Conservation (phyloP, 352 stramenopile genomes). For the Phytophthora kernoviae region DNA sequence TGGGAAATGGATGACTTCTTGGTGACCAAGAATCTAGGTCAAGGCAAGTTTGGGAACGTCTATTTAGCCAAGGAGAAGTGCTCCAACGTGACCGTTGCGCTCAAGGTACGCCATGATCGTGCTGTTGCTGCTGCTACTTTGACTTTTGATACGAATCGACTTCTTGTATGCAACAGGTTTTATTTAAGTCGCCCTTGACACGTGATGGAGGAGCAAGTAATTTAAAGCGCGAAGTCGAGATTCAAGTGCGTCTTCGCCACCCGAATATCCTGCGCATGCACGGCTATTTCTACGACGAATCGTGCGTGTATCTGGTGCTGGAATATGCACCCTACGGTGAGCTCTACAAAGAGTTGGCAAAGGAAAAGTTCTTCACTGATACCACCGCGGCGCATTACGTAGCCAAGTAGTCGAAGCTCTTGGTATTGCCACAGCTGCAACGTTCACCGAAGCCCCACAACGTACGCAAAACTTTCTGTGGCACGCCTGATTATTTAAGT, state of each 20-base stretch:
- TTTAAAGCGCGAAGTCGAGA: conserved; percentile 84
- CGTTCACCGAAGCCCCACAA: conserved; percentile 65
- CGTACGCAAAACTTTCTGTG: conserved; percentile 77
- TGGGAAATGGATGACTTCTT: conserved; percentile 81
- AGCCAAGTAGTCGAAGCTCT: conserved; percentile 79
- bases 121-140: not conserved
- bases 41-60: conserved; percentile 89
- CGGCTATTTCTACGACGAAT: conserved; percentile 89
- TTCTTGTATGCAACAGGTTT: conserved; percentile 36
- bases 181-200: conserved; percentile 69
- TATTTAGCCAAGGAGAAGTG: conserved; percentile 80
- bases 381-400: conserved; percentile 67
- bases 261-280: conserved; percentile 76
- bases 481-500: conserved; percentile 86
- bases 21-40: conserved; percentile 79
- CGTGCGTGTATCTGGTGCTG: conserved; percentile 82
- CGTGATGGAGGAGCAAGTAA: conserved; percentile 61
- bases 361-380: conserved; percentile 58
- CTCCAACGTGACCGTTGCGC: conserved; percentile 66
- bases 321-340: conserved; percentile 85
- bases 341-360: conserved; percentile 79
- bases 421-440: conserved; percentile 75
- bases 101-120: conserved; percentile 58
- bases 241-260: conserved; percentile 80
- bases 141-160: conserved; percentile 1